phyloP scores from a whole-genome alignment of 768 basidiomycete genomes.

The Dacryopinax primogenitus region DNA sequence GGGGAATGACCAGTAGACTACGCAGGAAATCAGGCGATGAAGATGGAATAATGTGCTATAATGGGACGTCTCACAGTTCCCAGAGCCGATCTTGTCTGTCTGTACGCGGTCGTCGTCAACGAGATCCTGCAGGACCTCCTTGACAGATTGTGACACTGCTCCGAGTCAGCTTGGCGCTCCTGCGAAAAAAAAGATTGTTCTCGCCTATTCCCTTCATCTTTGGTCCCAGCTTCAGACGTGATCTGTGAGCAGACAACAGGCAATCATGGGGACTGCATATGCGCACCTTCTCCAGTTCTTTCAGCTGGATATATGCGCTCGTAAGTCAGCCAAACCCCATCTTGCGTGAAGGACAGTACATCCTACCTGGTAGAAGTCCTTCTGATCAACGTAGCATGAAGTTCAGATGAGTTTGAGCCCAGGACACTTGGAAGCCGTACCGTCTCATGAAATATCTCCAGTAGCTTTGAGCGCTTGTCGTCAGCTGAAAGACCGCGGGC shows the following conservation, averaged over 20 bases:
- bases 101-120: slow-evolving; percentile 79
- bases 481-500: slow-evolving; percentile 66
- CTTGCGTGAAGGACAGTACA: background rate
- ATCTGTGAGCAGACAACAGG: background rate
- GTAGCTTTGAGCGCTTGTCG: slow-evolving; percentile 75
- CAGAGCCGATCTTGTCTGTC: slow-evolving; percentile 85
- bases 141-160: slow-evolving; percentile 77
- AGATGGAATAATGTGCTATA: too few relatives aligned
- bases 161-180: background rate
- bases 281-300: slow-evolving; percentile 74
- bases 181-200: slow-evolving; percentile 11
- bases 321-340: background rate
- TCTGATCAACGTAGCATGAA: slow-evolving; percentile 32
- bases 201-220: slow-evolving; percentile 86
- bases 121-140: slow-evolving; percentile 78
- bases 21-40: slow-evolving; percentile 23
- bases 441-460: slow-evolving; percentile 90
- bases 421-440: slow-evolving; percentile 30
- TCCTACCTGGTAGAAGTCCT: slow-evolving; percentile 64
- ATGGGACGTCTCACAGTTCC: slow-evolving; percentile 56
- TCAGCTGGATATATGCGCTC: slow-evolving; percentile 40
- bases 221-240: slow-evolving; percentile 38
- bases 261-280: background rate
- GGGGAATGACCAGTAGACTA: slow-evolving; percentile 94
- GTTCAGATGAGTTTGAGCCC: slow-evolving; percentile 5